Conservation (phyloP, 1,284 basidiomycete genomes). For the Melampsora americana region DNA sequence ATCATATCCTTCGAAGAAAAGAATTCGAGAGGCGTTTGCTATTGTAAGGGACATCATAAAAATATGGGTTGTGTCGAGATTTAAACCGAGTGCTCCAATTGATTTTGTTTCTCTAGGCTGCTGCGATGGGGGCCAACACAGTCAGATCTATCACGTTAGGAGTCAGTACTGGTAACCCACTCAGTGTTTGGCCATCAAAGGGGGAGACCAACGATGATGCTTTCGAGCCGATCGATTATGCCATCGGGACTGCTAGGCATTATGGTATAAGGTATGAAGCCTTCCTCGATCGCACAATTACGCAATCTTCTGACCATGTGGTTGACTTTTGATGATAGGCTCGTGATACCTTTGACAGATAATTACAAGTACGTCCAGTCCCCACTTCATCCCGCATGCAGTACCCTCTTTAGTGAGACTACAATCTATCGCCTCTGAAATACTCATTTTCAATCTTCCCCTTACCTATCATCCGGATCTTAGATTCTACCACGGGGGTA, state of each 20-base stretch:
- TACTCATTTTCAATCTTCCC: not conserved
- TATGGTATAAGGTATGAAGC: slow-evolving; percentile 28
- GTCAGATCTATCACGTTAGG: slow-evolving; percentile 35
- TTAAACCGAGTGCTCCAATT: not conserved
- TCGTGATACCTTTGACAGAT: slow-evolving; percentile 40
- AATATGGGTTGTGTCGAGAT: not conserved
- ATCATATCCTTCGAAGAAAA: slow-evolving; percentile 32
- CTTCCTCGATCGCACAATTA: not conserved
- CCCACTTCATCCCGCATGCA: not conserved
- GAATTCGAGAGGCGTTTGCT: slow-evolving; percentile 37
- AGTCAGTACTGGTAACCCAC: slow-evolving; percentile 33
- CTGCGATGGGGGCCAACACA: slow-evolving; percentile 41
- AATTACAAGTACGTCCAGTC: slow-evolving; percentile 26
- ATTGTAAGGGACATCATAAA: not conserved
- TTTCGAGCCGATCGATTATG: slow-evolving; percentile 39
- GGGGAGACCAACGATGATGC: slow-evolving; percentile 39
- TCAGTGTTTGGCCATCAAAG: slow-evolving; percentile 37
- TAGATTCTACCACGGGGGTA: slow-evolving; percentile 41
- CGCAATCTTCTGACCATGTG: not conserved
- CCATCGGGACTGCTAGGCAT: slow-evolving; percentile 29
- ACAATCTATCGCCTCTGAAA: not conserved
- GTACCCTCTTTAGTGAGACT: not conserved
- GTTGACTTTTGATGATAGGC: not conserved
- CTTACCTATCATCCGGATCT: not conserved
- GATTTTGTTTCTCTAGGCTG: slow-evolving; percentile 8